These are phyloP conservation scores for Globisporangium cederbergense DNA, from an alignment of 352 stramenopile species.

Conservation along the genomic window DNA sequence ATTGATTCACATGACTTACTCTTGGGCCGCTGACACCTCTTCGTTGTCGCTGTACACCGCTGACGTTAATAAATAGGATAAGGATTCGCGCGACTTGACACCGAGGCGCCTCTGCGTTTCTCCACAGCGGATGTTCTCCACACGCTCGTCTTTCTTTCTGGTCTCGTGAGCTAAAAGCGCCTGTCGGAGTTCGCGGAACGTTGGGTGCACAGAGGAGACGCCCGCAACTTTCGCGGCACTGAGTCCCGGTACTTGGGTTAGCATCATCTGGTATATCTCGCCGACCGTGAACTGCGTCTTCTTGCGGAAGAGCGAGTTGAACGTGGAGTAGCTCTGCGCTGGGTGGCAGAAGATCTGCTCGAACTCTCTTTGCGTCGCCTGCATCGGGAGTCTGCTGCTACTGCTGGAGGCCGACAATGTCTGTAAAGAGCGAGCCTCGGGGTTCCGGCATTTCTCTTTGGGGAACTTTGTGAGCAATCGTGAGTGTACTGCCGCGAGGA, in stretches of 20 bases:
- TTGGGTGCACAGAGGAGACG: constrained; percentile 40
- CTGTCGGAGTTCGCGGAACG: constrained; percentile 43
- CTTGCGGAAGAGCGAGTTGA: constrained; percentile 78
- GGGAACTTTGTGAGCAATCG: constrained; percentile 63
- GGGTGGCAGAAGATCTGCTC: constrained; percentile 44
- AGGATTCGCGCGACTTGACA: constrained; percentile 25
- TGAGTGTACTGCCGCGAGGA: constrained; percentile 61
- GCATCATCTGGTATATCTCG: constrained; percentile 83
- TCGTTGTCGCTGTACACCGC: constrained; percentile 30
- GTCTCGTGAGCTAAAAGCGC: constrained; percentile 24
- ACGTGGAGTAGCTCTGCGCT: constrained; percentile 43
- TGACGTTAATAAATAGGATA: constrained; percentile 34
- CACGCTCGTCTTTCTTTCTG: constrained; percentile 14
- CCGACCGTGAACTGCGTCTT: constrained; percentile 63
- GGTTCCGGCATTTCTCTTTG: constrained; percentile 28
- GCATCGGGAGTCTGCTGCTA: constrained; percentile 8
- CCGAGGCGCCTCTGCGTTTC: constrained; percentile 50
- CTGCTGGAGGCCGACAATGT: not conserved
- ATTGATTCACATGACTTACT: not conserved
- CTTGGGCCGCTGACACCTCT: not conserved
- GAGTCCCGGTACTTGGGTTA: constrained; percentile 66
- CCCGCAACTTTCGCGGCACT: constrained; percentile 52
- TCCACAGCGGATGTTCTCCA: constrained; percentile 45
- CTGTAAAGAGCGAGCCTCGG: constrained; percentile 17
- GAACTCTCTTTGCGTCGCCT: constrained; percentile 17